Percentiles rank a stretch among this genome's conserved stretches.
These are phyloP conservation scores for Tillandsia leiboldiana DNA, from an alignment of 176 grass and related monocot genomes.

Conservation along the genomic window DNA sequence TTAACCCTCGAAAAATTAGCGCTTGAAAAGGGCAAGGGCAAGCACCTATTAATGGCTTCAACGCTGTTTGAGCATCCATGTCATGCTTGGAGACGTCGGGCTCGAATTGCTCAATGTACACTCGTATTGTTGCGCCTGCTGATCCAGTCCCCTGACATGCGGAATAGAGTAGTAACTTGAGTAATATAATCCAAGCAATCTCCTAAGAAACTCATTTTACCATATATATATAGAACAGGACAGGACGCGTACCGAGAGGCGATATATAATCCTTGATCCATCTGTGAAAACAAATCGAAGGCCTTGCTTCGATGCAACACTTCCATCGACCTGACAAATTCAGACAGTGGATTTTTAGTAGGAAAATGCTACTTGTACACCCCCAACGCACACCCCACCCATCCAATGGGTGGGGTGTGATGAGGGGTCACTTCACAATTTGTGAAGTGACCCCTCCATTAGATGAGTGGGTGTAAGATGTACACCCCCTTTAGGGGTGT, in stretches of 20 bases:
- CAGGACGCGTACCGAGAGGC: conserved; percentile 49
- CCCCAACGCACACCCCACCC: too few relatives aligned
- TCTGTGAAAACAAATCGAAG: conserved; percentile 84
- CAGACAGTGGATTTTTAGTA: conserved; percentile 1
- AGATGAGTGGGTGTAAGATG: too few relatives aligned
- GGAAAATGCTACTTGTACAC: too few relatives aligned
- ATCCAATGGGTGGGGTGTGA: too few relatives aligned
- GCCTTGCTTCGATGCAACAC: conserved; percentile 62
- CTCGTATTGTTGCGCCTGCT: conserved; percentile 66
- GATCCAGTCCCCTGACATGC: conserved; percentile 75
- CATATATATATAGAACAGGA: neutral
- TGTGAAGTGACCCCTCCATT: too few relatives aligned
- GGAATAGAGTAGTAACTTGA: conserved; percentile 5
- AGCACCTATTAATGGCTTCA: conserved; percentile 72
- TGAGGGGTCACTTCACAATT: too few relatives aligned
- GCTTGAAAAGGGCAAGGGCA: conserved; percentile 8
- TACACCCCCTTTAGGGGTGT: too few relatives aligned
- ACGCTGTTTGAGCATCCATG: conserved; percentile 56
- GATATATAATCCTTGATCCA: conserved; percentile 82
- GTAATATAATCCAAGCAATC: neutral
- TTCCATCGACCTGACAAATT: conserved; percentile 61
- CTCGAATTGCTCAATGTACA: conserved; percentile 86
- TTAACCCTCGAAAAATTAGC: neutral
- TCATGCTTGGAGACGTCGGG: conserved; percentile 58
- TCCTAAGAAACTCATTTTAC: neutral